A percentile compares a stretch with the other conserved stretches of the same genome.
These are phyloP conservation scores for Lenwebbia sp. DNA, from an alignment of 345 rosid species.

Conservation along the genomic window DNA sequence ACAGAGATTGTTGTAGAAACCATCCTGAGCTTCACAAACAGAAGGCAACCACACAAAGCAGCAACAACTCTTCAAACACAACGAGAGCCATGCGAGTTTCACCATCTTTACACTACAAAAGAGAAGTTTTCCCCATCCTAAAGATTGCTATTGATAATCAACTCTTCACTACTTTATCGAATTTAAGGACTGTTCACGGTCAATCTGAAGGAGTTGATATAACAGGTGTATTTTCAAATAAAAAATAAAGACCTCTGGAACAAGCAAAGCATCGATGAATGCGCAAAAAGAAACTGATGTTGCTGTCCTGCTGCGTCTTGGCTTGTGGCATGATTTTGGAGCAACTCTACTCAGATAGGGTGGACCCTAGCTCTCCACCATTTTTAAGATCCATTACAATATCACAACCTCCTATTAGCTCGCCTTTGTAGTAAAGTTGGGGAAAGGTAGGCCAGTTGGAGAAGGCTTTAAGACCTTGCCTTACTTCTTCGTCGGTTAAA, in stretches of 20 bases:
- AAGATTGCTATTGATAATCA: neutral
- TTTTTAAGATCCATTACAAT: slow-evolving; percentile 64
- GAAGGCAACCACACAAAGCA: neutral
- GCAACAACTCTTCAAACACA: neutral
- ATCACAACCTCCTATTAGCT: slow-evolving; percentile 92
- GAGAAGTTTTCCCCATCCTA: neutral
- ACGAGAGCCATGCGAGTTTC: neutral
- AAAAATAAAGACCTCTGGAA: neutral
- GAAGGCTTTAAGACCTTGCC: slow-evolving; percentile 80
- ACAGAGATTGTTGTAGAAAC: neutral
- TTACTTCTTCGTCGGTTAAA: slow-evolving; percentile 71
- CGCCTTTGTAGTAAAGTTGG: slow-evolving; percentile 93
- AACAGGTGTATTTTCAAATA: neutral
- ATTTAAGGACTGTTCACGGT: neutral
- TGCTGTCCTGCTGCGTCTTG: neutral
- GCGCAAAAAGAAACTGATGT: neutral
- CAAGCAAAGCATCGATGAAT: neutral
- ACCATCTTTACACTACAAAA: neutral
- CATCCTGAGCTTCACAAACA: neutral
- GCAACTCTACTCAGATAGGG: slow-evolving; percentile 49
- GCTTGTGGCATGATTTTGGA: neutral
- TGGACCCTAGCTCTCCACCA: slow-evolving; percentile 68
- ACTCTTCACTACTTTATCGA: neutral
- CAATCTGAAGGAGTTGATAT: neutral
- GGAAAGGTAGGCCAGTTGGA: slow-evolving; percentile 99